Evolutionary conservation across 495 filamentous ascomycete species (phyloP).

Genomic region (Penicillium angulare): DNA sequence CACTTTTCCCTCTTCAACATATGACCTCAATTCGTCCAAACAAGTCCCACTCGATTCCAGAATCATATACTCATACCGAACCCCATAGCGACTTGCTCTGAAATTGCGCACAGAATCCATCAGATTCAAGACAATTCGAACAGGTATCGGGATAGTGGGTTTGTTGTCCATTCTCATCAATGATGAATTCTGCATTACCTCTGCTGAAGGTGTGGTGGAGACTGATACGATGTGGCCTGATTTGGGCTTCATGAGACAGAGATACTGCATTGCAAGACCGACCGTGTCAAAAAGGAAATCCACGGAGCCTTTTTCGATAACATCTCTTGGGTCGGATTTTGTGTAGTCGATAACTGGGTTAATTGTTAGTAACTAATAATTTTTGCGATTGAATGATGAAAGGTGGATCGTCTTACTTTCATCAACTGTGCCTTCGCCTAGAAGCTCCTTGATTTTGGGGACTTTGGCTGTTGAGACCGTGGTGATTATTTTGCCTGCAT

Average conservation of each 20-base stretch:
- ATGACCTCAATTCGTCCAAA: slow-evolving; percentile 39
- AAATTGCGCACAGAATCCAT: slow-evolving; percentile 32
- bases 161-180: slow-evolving; percentile 25
- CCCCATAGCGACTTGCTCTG: slow-evolving; percentile 35
- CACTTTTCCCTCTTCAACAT: slow-evolving; percentile 45
- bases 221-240: slow-evolving; percentile 21
- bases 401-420: neutral
- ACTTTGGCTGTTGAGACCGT: slow-evolving; percentile 54
- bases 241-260: slow-evolving; percentile 35
- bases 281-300: slow-evolving; percentile 55
- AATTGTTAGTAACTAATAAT: neutral
- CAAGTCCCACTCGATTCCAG: slow-evolving; percentile 36
- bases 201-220: slow-evolving; percentile 34
- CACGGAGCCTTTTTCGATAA: slow-evolving; percentile 40
- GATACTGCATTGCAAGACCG: slow-evolving; percentile 23
- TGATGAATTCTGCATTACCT: slow-evolving; percentile 10
- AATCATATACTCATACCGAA: slow-evolving; percentile 39
- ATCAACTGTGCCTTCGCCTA: slow-evolving; percentile 28
- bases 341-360: slow-evolving; percentile 51
- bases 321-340: slow-evolving; percentile 36
- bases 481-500: slow-evolving; percentile 46
- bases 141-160: slow-evolving; percentile 28
- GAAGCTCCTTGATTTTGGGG: slow-evolving; percentile 33
- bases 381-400: neutral
- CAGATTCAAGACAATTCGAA: slow-evolving; percentile 30